phyloP scores from a whole-genome alignment of 78 protist species.

The Dictyostelium intermedium region DNA sequence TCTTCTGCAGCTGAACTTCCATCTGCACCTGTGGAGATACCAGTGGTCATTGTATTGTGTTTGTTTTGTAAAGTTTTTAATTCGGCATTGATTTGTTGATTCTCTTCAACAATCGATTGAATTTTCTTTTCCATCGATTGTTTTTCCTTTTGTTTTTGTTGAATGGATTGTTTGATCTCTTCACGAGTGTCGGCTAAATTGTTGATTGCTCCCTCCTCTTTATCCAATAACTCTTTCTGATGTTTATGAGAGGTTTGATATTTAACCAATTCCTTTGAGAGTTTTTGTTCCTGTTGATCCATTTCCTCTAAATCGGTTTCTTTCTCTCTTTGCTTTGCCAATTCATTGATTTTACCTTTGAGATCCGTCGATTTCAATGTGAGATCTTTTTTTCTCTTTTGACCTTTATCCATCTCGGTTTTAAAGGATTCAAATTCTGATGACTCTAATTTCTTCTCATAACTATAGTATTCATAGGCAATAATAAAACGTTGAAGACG shows the following conservation, averaged over 20 bases:
- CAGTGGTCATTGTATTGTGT: slow-evolving; percentile 43
- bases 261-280: slow-evolving; percentile 79
- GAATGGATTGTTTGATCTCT: slow-evolving; percentile 19
- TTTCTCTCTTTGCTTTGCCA: neutral
- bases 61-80: slow-evolving; percentile 37
- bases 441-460: neutral
- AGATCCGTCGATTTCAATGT: neutral
- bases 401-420: neutral
- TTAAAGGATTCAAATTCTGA: slow-evolving; percentile 36
- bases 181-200: neutral
- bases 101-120: slow-evolving; percentile 38
- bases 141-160: slow-evolving; percentile 44
- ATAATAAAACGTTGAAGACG: slow-evolving; percentile 57
- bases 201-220: slow-evolving; percentile 21
- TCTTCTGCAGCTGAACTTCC: slow-evolving; percentile 4
- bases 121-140: slow-evolving; percentile 4
- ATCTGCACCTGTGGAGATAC: slow-evolving; percentile 43
- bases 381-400: slow-evolving; percentile 30
- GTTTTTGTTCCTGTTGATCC: slow-evolving; percentile 47
- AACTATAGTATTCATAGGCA: slow-evolving; percentile 86
- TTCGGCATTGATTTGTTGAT: neutral
- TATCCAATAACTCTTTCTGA: slow-evolving; percentile 39
- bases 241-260: slow-evolving; percentile 4
- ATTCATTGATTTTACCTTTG: neutral
- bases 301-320: slow-evolving; percentile 7